phyloP scores from a whole-genome alignment of 1,284 basidiomycete species.

The Acaromyces ingoldii region DNA sequence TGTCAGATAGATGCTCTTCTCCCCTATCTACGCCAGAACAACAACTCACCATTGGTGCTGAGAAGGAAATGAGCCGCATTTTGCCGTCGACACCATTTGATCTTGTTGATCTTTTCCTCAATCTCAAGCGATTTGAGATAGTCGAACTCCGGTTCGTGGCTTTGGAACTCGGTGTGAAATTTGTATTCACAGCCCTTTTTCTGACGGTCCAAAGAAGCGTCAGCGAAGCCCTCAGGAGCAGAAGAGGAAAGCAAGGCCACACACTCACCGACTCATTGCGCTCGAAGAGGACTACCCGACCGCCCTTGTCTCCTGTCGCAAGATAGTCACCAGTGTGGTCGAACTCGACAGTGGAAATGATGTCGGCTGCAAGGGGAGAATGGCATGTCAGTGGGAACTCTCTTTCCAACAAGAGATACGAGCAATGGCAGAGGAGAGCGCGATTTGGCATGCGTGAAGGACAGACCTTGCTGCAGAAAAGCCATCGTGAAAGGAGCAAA shows the following conservation, averaged over 20 bases:
- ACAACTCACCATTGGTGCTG: slow-evolving; percentile 69
- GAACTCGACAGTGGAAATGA: slow-evolving; percentile 85
- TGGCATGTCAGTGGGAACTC: no score
- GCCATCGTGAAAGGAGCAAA: no score
- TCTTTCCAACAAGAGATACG: no score
- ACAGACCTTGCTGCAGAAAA: no score
- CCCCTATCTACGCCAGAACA: neutral
- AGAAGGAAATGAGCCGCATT: slow-evolving; percentile 95
- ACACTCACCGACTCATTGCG: slow-evolving; percentile 85
- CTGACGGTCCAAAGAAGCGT: slow-evolving; percentile 48
- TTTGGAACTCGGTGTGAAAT: slow-evolving; percentile 99
- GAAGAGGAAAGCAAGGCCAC: no score
- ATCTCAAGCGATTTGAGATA: slow-evolving; percentile 99
- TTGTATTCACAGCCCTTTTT: slow-evolving; percentile 99
- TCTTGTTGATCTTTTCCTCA: slow-evolving; percentile 99
- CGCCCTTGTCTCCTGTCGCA: slow-evolving; percentile 96
- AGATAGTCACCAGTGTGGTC: slow-evolving; percentile 99
- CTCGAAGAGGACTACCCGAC: slow-evolving; percentile 96
- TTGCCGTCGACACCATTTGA: slow-evolving; percentile 98
- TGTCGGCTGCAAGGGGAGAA: slow-evolving; percentile 67
- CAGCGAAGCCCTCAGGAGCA: no score
- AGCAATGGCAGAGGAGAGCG: no score
- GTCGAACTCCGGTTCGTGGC: slow-evolving; percentile 99
- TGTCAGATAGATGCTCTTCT: no score
- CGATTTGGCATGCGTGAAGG: no score